Percentiles rank a stretch among this genome's conserved stretches.
phyloP scores from a whole-genome alignment of 768 basidiomycete genomes.

The Dacryopinax primogenitus region DNA sequence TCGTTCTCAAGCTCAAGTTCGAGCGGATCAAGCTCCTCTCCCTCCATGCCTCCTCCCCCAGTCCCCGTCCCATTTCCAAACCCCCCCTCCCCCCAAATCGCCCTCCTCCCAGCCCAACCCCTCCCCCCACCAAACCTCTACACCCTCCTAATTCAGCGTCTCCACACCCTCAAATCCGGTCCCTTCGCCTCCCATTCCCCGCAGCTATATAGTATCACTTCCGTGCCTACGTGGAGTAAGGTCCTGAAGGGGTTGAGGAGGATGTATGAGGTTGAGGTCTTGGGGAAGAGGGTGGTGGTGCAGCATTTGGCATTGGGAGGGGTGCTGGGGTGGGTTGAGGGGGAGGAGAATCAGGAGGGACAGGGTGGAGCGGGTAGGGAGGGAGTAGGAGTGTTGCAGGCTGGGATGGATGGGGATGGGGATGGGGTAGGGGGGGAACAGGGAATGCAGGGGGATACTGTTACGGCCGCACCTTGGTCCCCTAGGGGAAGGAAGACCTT shows the following conservation, averaged over 20 bases:
- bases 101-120: constrained; percentile 44
- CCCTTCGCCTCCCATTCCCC: constrained; percentile 91
- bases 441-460: background rate
- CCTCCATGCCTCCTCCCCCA: background rate
- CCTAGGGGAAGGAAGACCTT: background rate
- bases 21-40: background rate
- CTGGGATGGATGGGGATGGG: background rate
- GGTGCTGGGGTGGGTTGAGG: constrained; percentile 50
- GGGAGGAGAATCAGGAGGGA: background rate
- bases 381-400: background rate
- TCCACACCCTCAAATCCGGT: constrained; percentile 67
- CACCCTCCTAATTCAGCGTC: constrained; percentile 62
- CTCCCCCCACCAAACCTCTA: constrained; percentile 62
- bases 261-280: constrained; percentile 60
- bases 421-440: too few species aligned
- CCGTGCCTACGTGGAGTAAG: constrained; percentile 79
- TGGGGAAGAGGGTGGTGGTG: constrained; percentile 90
- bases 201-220: constrained; percentile 73
- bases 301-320: constrained; percentile 86
- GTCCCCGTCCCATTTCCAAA: too few species aligned
- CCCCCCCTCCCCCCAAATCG: constrained; percentile 40
- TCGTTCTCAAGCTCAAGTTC: background rate
- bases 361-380: background rate
- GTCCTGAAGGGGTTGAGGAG: constrained; percentile 82
- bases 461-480: background rate